phyloP scores from a whole-genome alignment of 176 grass and related monocot genomes.

The Canna indica region DNA sequence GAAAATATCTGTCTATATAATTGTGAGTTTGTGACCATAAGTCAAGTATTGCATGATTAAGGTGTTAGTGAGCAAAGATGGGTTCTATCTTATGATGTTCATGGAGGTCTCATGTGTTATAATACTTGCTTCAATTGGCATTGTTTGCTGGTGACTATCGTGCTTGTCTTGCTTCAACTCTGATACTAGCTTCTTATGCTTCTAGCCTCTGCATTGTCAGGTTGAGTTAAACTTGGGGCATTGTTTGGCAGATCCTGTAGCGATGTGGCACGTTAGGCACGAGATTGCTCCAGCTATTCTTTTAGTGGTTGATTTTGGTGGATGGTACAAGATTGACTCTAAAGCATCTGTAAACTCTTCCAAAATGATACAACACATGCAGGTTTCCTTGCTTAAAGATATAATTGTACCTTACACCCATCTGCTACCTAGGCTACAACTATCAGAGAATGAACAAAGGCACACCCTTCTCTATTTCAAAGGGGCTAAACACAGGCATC shows the following conservation, averaged over 20 bases:
- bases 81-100: too few relatives aligned
- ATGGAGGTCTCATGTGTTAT: too few relatives aligned
- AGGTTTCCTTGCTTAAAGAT: conserved; percentile 92
- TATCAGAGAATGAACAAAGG: conserved; percentile 43
- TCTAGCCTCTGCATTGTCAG: conserved; percentile 46
- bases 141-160: not conserved
- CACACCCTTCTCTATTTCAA: conserved; percentile 82
- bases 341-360: conserved; percentile 40
- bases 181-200: conserved; percentile 38
- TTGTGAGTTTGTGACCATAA: too few relatives aligned
- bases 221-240: conserved; percentile 72
- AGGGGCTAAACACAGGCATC: conserved; percentile 82
- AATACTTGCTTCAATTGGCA: conserved; percentile 16
- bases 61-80: too few relatives aligned
- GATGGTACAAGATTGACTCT: conserved; percentile 82
- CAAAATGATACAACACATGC: conserved; percentile 56
- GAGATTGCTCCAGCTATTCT: conserved; percentile 82
- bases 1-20: too few relatives aligned
- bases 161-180: not conserved
- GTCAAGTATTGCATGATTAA: too few relatives aligned
- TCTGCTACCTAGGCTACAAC: conserved; percentile 53
- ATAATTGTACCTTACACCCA: conserved; percentile 94
- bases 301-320: conserved; percentile 92
- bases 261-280: conserved; percentile 79
- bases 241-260: conserved; percentile 90